Evolutionary conservation across 805 yeast genomes (phyloP), one percentile per base, ranked within the genome.

Genomic region (Saturnispora besseyi): DNA sequence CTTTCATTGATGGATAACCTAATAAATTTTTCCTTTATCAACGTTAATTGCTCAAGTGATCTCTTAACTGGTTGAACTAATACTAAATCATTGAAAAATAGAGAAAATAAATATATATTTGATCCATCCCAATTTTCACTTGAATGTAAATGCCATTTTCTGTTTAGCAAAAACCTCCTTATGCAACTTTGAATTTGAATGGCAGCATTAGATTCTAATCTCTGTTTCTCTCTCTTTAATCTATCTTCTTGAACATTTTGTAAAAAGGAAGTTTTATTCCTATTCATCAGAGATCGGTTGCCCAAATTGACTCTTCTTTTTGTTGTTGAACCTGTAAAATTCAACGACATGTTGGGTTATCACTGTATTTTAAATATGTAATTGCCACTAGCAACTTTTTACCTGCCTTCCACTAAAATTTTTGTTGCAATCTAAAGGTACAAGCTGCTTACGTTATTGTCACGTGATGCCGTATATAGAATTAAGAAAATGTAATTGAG

Each of bases 231-330:
- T 51, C 97, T 74, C 52, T 74, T 75, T 51, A 72, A 74, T 37
- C 97, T 72, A 53, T 86, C 88, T 37, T 68, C 67, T 56, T 78
- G 78, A 4, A 95, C 81, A 55, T 77, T 79, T 51, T 76, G 77
- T n/a, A 91, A 65, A 46, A 75, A 70, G 56, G 74, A 63, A 50
- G 69, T 57, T 52, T 71, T 64, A 62, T 74, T 59, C 53, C 66
- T 48, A 47, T 64, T 50, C 7, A 48, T 15, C 24, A 61, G 52
- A 13, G 50, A 52, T 22, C 69, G 51, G 41, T 59, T 59, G 58
- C 64, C 64, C 63, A 79, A 72, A 69, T 91, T 85, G 53, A 84
- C 77, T 38, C 59, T 61, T 46, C 70, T 51, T 43, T 59, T 59
- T 24, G 53, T 53, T 3, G 70, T 65, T 1, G 62, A 49, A 5